Evolutionary conservation across 345 rosid species (phyloP), one percentile per base, ranked within the genome.

Genomic region (Populus alba): DNA sequence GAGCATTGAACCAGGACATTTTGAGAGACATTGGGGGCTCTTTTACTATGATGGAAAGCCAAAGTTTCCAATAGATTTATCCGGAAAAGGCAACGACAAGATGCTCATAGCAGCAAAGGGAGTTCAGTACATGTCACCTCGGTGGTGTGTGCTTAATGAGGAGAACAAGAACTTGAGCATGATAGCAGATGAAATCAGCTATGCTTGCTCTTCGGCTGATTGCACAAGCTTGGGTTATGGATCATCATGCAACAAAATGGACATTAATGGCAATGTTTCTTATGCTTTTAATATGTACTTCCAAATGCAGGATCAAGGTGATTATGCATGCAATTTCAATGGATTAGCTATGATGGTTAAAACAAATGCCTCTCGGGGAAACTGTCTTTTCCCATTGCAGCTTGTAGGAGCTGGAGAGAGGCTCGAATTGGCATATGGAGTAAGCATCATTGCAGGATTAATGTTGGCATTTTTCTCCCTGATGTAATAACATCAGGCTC

Each of bases 11-110:
- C 98, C 97, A 0, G 99, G 97, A 6, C 12, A 37, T 2, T 96
- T 96, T 66, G 97, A 96, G 84, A 82, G 98, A 79, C 97, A 92
- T 59, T 96, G 99, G 97, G 99, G 98, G 23, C 88, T 96, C 20
- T 96, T 90, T 59, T 65, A 81, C n/a, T 91, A 78, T 53, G 97
- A 96, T 12, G 97, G 97, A 33, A 75, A 83, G 79, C 93, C 97
- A 0, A 94, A 96, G 68, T 92, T 92, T 57, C 77, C 84, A 2
- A 61, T 94, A 71, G 97, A 96, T 77, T 85, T 94, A 71, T 76
- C 91, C 0, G 99, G 95, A 3, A 66, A 81, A 27, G 90, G 91
- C 7, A 77, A 86, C 0, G 77, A 88, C 63, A 88, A 90, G 65
- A 72, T 85, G 84, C 87, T 89, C 0, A 80, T 86, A 1, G 92